Evolutionary conservation across 345 rosid species (phyloP).

Genomic region (Eucalyptus polybractea): DNA sequence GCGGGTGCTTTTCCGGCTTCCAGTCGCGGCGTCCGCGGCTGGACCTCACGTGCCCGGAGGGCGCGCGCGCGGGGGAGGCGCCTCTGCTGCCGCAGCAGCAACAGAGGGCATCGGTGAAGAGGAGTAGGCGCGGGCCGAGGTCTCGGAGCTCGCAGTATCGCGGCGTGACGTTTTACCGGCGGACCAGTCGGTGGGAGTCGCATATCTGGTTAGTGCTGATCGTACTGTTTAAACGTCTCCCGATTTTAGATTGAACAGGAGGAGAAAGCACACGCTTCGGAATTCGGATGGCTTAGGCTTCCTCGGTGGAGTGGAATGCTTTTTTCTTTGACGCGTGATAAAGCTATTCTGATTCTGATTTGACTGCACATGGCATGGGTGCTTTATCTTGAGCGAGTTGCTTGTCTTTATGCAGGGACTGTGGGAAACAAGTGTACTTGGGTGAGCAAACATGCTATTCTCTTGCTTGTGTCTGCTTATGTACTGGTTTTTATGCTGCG

Average conservation of each 20-base stretch:
- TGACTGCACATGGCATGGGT: background rate
- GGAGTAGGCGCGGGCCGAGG: constrained; percentile 73
- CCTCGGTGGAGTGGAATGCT: background rate
- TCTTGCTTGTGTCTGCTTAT: background rate
- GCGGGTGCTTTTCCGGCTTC: background rate
- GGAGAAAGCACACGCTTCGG: background rate
- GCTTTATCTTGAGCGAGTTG: background rate
- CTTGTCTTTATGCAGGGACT: constrained; percentile 43
- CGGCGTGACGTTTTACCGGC: constrained; percentile 66
- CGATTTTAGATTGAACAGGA: background rate
- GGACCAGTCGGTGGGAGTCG: constrained; percentile 84
- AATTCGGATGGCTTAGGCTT: background rate
- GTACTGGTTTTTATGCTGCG: background rate
- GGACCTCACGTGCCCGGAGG: constrained; percentile 14
- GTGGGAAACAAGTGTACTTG: constrained; percentile 79
- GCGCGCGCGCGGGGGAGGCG: constrained; percentile 3
- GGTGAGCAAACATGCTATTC: constrained; percentile 21
- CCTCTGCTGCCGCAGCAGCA: constrained; percentile 3
- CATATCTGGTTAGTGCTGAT: constrained; percentile 48
- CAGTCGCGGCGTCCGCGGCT: constrained; percentile 5
- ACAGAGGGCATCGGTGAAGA: constrained; percentile 12
- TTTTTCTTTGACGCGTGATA: background rate
- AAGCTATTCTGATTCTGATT: background rate
- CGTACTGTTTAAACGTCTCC: background rate
- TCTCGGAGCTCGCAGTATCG: constrained; percentile 74